phyloP scores from a whole-genome alignment of 768 basidiomycete genomes.

The Rhodotorula diobovata region DNA sequence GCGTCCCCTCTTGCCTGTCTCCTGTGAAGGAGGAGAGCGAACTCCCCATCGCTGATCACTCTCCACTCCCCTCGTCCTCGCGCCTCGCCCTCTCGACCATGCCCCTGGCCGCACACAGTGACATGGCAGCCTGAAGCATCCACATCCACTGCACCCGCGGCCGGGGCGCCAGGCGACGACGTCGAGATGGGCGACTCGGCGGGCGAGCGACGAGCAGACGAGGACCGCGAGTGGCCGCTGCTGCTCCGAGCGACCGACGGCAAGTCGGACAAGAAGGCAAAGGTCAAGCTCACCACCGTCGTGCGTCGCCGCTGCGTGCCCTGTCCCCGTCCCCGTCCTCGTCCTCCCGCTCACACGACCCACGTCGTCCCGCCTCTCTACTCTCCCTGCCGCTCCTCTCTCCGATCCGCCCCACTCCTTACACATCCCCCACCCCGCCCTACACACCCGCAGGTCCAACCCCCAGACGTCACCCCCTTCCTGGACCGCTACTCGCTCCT shows the following conservation, averaged over 20 bases:
- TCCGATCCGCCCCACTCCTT: background rate
- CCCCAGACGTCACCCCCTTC: conserved; percentile 24
- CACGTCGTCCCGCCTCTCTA: no score
- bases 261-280: conserved; percentile 14
- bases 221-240: conserved; percentile 17
- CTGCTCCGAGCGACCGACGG: conserved; percentile 36
- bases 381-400: background rate
- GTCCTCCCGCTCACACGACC: no score
- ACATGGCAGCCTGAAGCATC: background rate
- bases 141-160: background rate
- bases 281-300: conserved; percentile 33
- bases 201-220: background rate
- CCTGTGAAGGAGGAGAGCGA: background rate
- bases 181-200: conserved; percentile 4
- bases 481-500: conserved; percentile 13
- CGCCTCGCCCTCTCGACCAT: background rate
- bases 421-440: background rate
- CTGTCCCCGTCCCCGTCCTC: background rate
- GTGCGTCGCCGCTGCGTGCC: no score
- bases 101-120: background rate
- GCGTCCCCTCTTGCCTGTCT: background rate
- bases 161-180: background rate
- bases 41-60: background rate
- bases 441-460: conserved; percentile 22
- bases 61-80: background rate